Percentiles rank a stretch among this genome's conserved stretches.
Evolutionary conservation across 352 stramenopile genomes (phyloP).

Genomic region (Globisporangium parvum): DNA sequence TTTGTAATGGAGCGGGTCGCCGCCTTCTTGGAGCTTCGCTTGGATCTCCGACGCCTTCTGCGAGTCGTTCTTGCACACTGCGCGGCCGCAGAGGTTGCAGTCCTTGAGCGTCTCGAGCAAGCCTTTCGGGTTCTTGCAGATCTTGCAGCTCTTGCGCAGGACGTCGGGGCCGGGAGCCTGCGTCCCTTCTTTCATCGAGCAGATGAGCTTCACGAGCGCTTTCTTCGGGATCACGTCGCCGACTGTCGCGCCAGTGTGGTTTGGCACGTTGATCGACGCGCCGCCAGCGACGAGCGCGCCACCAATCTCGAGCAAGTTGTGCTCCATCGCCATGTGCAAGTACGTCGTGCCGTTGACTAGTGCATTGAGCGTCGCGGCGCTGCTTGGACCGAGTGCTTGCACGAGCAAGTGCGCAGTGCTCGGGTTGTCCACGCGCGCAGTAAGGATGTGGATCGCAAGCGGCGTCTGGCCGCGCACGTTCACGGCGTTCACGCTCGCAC

Average conservation of each 20-base stretch:
- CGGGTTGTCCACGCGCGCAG: constrained; percentile 48
- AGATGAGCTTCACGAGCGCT: constrained; percentile 69
- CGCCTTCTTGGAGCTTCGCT: constrained; percentile 31
- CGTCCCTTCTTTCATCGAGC: constrained; percentile 71
- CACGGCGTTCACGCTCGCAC: constrained; percentile 50
- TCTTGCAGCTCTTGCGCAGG: constrained; percentile 66
- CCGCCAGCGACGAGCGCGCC: constrained; percentile 59
- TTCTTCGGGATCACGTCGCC: constrained; percentile 76
- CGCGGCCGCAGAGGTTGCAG: constrained; percentile 69
- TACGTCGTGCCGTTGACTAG: constrained; percentile 77
- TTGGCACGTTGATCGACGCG: constrained; percentile 79
- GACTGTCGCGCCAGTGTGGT: constrained; percentile 73
- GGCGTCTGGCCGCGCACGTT: constrained; percentile 82
- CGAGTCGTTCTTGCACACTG: constrained; percentile 81
- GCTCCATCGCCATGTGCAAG: constrained; percentile 77
- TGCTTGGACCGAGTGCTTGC: constrained; percentile 10
- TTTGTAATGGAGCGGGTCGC: constrained; percentile 15
- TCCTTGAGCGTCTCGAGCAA: constrained; percentile 69
- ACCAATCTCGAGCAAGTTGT: constrained; percentile 56
- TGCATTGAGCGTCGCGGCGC: constrained; percentile 43
- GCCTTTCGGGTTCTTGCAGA: constrained; percentile 75
- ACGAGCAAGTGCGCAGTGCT: constrained; percentile 53
- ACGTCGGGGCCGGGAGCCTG: constrained; percentile 44
- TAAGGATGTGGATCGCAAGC: constrained; percentile 82
- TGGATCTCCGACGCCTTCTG: constrained; percentile 71